These are phyloP conservation scores for Ophiostoma angusticollis DNA, from an alignment of 2,329 filamentous ascomycete genomes.

Conservation along the genomic window DNA sequence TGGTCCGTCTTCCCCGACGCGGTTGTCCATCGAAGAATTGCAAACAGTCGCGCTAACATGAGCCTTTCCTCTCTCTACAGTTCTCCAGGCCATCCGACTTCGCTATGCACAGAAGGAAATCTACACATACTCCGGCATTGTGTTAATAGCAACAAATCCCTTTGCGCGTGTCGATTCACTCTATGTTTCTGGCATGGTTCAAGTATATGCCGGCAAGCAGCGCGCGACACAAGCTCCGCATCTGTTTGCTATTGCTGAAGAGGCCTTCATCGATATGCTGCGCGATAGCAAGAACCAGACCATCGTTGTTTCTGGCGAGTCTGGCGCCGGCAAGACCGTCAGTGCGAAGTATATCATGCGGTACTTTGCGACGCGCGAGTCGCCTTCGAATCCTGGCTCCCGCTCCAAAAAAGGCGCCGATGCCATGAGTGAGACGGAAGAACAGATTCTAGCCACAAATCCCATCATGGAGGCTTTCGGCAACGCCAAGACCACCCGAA, in stretches of 20 bases:
- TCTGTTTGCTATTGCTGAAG: slow-evolving; percentile 96
- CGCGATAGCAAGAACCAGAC: slow-evolving; percentile 94
- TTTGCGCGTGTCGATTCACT: slow-evolving; percentile 95
- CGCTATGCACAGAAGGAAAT: slow-evolving; percentile 98
- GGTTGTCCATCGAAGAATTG: background rate
- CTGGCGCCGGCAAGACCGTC: slow-evolving; percentile 96
- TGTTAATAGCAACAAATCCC: slow-evolving; percentile 95
- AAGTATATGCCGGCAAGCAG: slow-evolving; percentile 95
- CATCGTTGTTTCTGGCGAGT: slow-evolving; percentile 97
- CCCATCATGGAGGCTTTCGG: slow-evolving; percentile 99
- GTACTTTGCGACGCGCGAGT: slow-evolving; percentile 95
- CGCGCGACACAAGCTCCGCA: slow-evolving; percentile 93
- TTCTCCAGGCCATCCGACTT: slow-evolving; percentile 92
- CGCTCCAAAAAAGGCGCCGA: slow-evolving; percentile 63
- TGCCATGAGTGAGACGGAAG: slow-evolving; percentile 92
- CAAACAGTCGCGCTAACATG: slow-evolving; percentile 11
- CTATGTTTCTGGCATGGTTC: slow-evolving; percentile 99
- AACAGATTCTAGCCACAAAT: slow-evolving; percentile 95
- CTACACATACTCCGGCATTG: slow-evolving; percentile 98
- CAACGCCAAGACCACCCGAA: slow-evolving; percentile 98
- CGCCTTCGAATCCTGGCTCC: slow-evolving; percentile 72
- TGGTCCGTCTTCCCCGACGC: slow-evolving; percentile 42
- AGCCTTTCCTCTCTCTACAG: slow-evolving; percentile 31
- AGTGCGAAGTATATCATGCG: slow-evolving; percentile 99
- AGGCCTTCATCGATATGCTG: slow-evolving; percentile 99